Evolutionary conservation across 2,329 filamentous ascomycete genomes (phyloP), one percentile per base, ranked within the genome.

Genomic region (Elsinoe perseae): DNA sequence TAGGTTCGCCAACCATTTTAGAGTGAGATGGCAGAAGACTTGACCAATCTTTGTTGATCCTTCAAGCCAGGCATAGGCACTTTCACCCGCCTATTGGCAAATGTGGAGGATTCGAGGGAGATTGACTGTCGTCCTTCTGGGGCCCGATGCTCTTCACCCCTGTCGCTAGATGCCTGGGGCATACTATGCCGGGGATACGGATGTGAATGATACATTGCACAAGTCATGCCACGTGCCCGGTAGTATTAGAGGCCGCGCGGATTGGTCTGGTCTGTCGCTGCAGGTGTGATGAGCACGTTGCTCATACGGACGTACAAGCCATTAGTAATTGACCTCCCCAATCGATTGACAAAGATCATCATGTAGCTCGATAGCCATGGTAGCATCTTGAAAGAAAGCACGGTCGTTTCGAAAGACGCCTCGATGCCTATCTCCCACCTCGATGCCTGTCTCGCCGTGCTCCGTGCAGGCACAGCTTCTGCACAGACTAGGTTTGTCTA

Each of bases 171-270:
- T 52, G 48, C 48, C 48, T 52, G 28, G 38, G 48, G 48, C 48
- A 52, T 52, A 10, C 14, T 52, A 44, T 12, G 48, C 48, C 48
- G 48, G 16, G 16, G 16, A 36, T 14, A 28, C 30, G 48, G 25
- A 50, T 5, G 44, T 50, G 14, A 50, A 25, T 16, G 12, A 5
- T 21, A 25, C 20, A 21, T n/a, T 38, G 12, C 32, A 25, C 48
- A 38, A 52, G 30, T 52, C 48, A 52, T 34, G 48, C 48, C 48
- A 52, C 48, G 48, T 52, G 48, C 48, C 48, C 48, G 48, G 48
- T 25, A 36, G 30, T 25, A 30, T 32, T n/a, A 16, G 28, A 18
- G 30, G 8, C 20, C 16, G 25, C 20, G 18, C 16, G 48, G 30
- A 38, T 38, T 38, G 28, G 48, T n/a, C 25, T 38, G 28, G 48